These are phyloP conservation scores for Camellia japonica DNA, from an alignment of 148 eudicot genomes.

Conservation along the genomic window DNA sequence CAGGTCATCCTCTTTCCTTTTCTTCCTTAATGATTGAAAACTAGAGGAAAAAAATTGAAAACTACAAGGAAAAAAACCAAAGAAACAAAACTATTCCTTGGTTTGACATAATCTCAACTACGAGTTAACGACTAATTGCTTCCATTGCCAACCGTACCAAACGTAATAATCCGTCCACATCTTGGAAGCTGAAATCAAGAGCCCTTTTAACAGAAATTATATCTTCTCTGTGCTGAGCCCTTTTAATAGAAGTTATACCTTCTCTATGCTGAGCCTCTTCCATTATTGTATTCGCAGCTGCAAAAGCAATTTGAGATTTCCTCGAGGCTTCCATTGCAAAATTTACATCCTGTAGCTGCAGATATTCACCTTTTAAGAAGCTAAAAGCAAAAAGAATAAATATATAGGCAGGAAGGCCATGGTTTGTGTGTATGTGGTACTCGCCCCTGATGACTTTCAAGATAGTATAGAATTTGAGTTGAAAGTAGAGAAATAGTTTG, in stretches of 20 bases:
- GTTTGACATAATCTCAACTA: neutral
- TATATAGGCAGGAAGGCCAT: no score
- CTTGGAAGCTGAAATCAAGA: conserved; percentile 87
- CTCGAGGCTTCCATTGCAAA: conserved; percentile 96
- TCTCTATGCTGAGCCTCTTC: conserved; percentile 43
- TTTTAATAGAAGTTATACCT: conserved; percentile 27
- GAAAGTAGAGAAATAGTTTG: no score
- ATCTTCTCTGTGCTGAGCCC: no score
- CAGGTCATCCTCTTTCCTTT: neutral
- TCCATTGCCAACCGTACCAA: conserved; percentile 86
- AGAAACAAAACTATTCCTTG: neutral
- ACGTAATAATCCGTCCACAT: conserved; percentile 73
- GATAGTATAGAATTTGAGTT: no score
- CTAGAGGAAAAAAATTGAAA: neutral
- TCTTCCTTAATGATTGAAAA: conserved; percentile 3
- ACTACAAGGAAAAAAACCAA: no score
- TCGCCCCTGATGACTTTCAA: no score
- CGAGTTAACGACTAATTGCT: conserved; percentile 47
- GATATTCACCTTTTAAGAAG: conserved; percentile 21
- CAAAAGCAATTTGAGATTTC: conserved; percentile 72
- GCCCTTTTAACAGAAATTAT: conserved; percentile 57
- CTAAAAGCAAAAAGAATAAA: neutral
- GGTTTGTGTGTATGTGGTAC: no score
- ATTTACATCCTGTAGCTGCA: conserved; percentile 80
- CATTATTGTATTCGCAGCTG: conserved; percentile 54